Conservation (phyloP, 129 eudicot species). For the Pulicaria dysenterica region DNA sequence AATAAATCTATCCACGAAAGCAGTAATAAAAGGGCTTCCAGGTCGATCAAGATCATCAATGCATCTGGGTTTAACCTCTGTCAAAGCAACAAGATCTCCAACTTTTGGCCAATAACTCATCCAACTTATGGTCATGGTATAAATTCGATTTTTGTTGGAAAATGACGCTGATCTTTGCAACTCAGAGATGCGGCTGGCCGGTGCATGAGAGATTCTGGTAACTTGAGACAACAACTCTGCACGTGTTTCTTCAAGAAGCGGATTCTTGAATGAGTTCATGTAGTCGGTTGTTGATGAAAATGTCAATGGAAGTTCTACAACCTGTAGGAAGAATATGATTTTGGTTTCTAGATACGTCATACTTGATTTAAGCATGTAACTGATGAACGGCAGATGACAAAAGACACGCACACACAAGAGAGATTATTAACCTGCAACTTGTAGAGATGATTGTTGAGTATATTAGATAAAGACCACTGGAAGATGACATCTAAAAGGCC, state of each 20-base stretch:
- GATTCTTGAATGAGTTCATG: conserved; percentile 35
- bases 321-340: conserved; percentile 33
- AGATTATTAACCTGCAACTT: too few relatives aligned
- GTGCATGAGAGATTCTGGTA: conserved; percentile 25
- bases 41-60: conserved; percentile 44
- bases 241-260: conserved; percentile 51
- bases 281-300: conserved; percentile 35
- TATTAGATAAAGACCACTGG: too few relatives aligned
- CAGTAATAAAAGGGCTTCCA: conserved; percentile 32
- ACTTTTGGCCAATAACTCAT: conserved; percentile 41
- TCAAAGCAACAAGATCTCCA: conserved; percentile 65
- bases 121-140: background rate
- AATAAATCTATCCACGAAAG: conserved; percentile 30
- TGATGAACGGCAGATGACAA: too few relatives aligned
- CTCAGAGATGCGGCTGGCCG: background rate
- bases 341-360: background rate
- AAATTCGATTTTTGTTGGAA: background rate
- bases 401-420: too few relatives aligned
- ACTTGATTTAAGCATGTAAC: too few relatives aligned
- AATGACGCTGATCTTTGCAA: background rate
- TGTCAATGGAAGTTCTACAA: conserved; percentile 33
- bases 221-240: conserved; percentile 40
- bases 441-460: too few relatives aligned
- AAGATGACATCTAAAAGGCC: too few relatives aligned
- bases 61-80: conserved; percentile 48